These are phyloP conservation scores for Boletus subcaerulescens DNA, from an alignment of 768 basidiomycete genomes.

Conservation along the genomic window DNA sequence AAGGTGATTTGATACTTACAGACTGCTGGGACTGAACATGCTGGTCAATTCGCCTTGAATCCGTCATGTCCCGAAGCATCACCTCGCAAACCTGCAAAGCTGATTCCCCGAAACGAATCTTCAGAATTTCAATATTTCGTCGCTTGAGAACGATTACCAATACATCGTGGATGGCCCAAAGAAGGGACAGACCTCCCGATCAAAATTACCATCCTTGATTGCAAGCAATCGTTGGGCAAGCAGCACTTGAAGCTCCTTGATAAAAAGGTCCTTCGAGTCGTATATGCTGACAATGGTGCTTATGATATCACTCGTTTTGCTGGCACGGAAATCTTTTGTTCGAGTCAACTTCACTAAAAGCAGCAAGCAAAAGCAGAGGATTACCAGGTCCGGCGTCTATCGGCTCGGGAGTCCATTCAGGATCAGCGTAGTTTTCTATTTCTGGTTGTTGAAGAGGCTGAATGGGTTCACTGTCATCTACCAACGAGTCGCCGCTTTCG, in stretches of 20 bases:
- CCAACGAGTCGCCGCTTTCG: conserved; percentile 73
- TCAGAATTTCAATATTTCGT: conserved; percentile 89
- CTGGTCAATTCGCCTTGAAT: conserved; percentile 87
- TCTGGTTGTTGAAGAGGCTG: conserved; percentile 72
- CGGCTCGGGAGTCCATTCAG: conserved; percentile 95
- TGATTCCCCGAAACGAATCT: conserved; percentile 92
- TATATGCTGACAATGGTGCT: conserved; percentile 97
- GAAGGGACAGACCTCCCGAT: conserved; percentile 49
- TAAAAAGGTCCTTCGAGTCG: conserved; percentile 93
- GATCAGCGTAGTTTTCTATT: conserved; percentile 85
- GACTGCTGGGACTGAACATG: conserved; percentile 73
- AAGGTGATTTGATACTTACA: conserved; percentile 39
- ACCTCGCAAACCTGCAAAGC: conserved; percentile 95
- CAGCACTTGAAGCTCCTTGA: conserved; percentile 91
- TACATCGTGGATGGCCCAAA: background rate
- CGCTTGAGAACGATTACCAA: conserved; percentile 48
- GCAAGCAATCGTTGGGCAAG: conserved; percentile 84
- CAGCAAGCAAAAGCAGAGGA: conserved; percentile 10
- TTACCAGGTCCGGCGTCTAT: conserved; percentile 93
- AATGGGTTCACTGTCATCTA: conserved; percentile 82
- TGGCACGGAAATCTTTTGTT: conserved; percentile 78
- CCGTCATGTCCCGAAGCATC: conserved; percentile 96
- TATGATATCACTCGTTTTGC: conserved; percentile 89
- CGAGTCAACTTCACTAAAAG: background rate
- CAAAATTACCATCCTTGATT: conserved; percentile 76